phyloP scores from a whole-genome alignment of 257 asterid genomes.

The Solanum piurae region DNA sequence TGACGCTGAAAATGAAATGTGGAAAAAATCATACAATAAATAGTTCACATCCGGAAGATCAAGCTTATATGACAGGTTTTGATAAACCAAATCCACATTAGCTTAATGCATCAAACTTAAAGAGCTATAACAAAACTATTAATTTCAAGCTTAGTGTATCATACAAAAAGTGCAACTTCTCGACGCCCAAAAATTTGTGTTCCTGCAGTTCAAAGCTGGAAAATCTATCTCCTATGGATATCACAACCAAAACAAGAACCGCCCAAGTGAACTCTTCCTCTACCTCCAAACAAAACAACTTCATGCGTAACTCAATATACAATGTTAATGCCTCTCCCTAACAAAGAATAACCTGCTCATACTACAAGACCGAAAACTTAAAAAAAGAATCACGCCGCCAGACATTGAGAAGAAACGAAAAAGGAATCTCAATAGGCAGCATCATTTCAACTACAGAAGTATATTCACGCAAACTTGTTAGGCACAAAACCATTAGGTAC shows the following conservation, averaged over 20 bases:
- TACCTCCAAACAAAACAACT: background rate
- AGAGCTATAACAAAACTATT: background rate
- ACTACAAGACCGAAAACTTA: background rate
- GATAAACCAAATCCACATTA: background rate
- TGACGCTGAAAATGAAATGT: background rate
- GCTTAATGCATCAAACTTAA: background rate
- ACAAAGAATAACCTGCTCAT: background rate
- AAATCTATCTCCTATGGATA: background rate
- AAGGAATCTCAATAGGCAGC: constrained; percentile 6
- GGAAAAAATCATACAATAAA: background rate
- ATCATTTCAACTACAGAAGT: background rate
- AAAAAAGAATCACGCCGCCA: background rate
- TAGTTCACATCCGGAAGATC: background rate
- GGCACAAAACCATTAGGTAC: constrained; percentile 33
- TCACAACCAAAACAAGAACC: background rate
- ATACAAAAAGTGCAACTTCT: background rate
- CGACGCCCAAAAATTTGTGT: background rate
- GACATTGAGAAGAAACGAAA: constrained; percentile 1
- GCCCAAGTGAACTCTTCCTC: background rate
- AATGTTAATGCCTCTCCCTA: constrained; percentile 10
- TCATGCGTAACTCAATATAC: constrained; percentile 4
- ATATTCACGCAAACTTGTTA: constrained; percentile 40
- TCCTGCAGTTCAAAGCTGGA: constrained; percentile 1
- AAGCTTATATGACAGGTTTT: background rate
- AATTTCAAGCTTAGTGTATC: background rate